These are phyloP conservation scores for Lomentospora prolificans DNA, from an alignment of 2,329 filamentous ascomycete genomes.

Conservation along the genomic window DNA sequence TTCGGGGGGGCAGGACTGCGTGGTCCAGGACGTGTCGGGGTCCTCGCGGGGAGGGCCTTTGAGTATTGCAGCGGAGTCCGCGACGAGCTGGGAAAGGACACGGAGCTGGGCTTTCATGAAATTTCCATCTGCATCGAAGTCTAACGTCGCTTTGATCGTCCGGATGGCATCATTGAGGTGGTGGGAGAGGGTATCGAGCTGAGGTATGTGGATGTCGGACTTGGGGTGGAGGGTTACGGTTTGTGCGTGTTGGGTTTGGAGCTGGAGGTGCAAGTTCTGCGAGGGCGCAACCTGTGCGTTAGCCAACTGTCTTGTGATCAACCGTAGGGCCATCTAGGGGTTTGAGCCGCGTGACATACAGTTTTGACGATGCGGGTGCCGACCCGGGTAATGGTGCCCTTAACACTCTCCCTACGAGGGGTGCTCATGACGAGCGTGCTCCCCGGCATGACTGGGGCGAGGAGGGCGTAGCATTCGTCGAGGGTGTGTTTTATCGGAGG, in stretches of 20 bases:
- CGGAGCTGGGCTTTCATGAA: slow-evolving; percentile 47
- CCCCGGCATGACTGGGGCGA: slow-evolving; percentile 75
- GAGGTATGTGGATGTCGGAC: slow-evolving; percentile 50
- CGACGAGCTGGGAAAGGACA: slow-evolving; percentile 43
- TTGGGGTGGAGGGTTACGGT: slow-evolving; percentile 37
- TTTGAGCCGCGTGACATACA: slow-evolving; percentile 41
- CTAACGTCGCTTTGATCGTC: slow-evolving; percentile 67
- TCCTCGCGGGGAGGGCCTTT: slow-evolving; percentile 38
- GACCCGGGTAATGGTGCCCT: slow-evolving; percentile 83
- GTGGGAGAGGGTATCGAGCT: slow-evolving; percentile 63
- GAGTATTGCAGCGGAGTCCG: slow-evolving; percentile 41
- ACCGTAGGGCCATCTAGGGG: too few relatives aligned
- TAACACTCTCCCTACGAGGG: slow-evolving; percentile 76
- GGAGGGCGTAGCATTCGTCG: slow-evolving; percentile 78
- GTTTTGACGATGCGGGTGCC: slow-evolving; percentile 89
- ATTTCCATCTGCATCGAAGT: slow-evolving; percentile 42
- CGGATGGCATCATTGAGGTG: slow-evolving; percentile 76
- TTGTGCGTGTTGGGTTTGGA: slow-evolving; percentile 54
- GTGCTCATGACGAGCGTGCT: slow-evolving; percentile 87
- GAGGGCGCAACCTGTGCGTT: not conserved
- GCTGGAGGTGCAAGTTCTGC: slow-evolving; percentile 66
- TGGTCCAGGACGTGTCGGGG: slow-evolving; percentile 33
- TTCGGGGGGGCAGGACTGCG: slow-evolving; percentile 29
- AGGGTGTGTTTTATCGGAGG: slow-evolving; percentile 53
- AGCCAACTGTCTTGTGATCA: not conserved